Percentiles rank a stretch among this genome's conserved stretches.
phyloP scores from a whole-genome alignment of 2,329 filamentous ascomycete genomes.

The Fusarium tjaetaba region DNA sequence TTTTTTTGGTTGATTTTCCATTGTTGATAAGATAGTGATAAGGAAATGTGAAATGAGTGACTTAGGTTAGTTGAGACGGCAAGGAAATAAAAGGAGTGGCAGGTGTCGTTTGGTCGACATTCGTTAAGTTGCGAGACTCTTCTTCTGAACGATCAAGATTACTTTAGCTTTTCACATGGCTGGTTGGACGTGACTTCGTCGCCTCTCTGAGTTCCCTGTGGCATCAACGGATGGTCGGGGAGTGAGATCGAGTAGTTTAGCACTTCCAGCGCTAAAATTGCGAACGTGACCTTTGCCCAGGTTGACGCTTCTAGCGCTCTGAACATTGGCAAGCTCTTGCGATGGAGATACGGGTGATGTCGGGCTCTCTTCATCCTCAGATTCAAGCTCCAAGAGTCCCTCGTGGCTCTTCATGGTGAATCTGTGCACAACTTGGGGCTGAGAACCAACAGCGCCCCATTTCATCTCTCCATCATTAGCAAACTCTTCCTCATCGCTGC shows the following conservation, averaged over 20 bases:
- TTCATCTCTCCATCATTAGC: slow-evolving; percentile 56
- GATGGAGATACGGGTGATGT: slow-evolving; percentile 44
- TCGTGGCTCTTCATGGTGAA: slow-evolving; percentile 62
- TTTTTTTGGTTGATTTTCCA: slow-evolving; percentile 30
- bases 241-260: slow-evolving; percentile 75
- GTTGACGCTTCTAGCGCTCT: slow-evolving; percentile 77
- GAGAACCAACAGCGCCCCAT: slow-evolving; percentile 62
- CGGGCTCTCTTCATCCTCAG: slow-evolving; percentile 47
- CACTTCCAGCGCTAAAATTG: slow-evolving; percentile 81
- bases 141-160: slow-evolving; percentile 30
- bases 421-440: slow-evolving; percentile 69
- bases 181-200: slow-evolving; percentile 35
- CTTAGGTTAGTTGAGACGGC: slow-evolving; percentile 43
- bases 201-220: slow-evolving; percentile 50
- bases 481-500: slow-evolving; percentile 67
- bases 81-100: slow-evolving; percentile 41
- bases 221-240: slow-evolving; percentile 64
- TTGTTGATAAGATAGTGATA: slow-evolving; percentile 22
- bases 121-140: slow-evolving; percentile 33
- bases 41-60: slow-evolving; percentile 49
- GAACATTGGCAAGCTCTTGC: slow-evolving; percentile 54
- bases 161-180: slow-evolving; percentile 30
- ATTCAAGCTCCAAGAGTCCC: slow-evolving; percentile 58
- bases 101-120: slow-evolving; percentile 18
- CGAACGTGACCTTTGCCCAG: slow-evolving; percentile 72